These are phyloP conservation scores for Pichia californica DNA, from an alignment of 805 yeast species.

Conservation along the genomic window DNA sequence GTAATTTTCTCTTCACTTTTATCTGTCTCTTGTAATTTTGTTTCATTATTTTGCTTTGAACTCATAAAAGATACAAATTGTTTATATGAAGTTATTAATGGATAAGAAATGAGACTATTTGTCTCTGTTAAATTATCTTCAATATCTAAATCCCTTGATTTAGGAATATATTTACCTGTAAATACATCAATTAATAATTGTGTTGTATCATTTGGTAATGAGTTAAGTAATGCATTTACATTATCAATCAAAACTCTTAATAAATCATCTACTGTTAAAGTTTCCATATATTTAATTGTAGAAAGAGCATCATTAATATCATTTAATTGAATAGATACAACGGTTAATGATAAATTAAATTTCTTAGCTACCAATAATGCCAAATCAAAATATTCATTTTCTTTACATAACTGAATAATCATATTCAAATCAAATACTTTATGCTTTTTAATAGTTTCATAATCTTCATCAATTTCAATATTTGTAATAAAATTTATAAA, in stretches of 20 bases:
- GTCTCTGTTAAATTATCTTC: slow-evolving; percentile 31
- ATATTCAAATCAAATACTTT: slow-evolving; percentile 59
- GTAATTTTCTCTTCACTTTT: neutral
- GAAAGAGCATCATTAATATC: slow-evolving; percentile 55
- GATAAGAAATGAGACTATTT: slow-evolving; percentile 26
- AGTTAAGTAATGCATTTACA: slow-evolving; percentile 58
- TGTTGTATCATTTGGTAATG: slow-evolving; percentile 74
- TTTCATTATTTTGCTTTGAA: neutral
- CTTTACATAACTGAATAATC: slow-evolving; percentile 64
- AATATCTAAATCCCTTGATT: slow-evolving; percentile 3
- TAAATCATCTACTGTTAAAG: slow-evolving; percentile 70
- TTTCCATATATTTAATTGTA: slow-evolving; percentile 59
- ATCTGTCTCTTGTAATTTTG: neutral
- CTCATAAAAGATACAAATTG: slow-evolving; percentile 29
- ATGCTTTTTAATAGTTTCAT: slow-evolving; percentile 29
- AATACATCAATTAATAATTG: slow-evolving; percentile 77
- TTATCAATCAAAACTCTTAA: slow-evolving; percentile 50
- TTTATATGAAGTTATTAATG: slow-evolving; percentile 53
- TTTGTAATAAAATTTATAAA: slow-evolving; percentile 49
- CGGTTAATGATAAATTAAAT: slow-evolving; percentile 64
- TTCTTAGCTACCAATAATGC: slow-evolving; percentile 67
- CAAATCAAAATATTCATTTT: slow-evolving; percentile 57
- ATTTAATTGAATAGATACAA: slow-evolving; percentile 67
- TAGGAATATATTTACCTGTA: slow-evolving; percentile 71
- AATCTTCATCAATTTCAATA: slow-evolving; percentile 28